These are phyloP conservation scores for Tillandsia leiboldiana DNA, from an alignment of 176 grass and related monocot genomes.

Conservation along the genomic window DNA sequence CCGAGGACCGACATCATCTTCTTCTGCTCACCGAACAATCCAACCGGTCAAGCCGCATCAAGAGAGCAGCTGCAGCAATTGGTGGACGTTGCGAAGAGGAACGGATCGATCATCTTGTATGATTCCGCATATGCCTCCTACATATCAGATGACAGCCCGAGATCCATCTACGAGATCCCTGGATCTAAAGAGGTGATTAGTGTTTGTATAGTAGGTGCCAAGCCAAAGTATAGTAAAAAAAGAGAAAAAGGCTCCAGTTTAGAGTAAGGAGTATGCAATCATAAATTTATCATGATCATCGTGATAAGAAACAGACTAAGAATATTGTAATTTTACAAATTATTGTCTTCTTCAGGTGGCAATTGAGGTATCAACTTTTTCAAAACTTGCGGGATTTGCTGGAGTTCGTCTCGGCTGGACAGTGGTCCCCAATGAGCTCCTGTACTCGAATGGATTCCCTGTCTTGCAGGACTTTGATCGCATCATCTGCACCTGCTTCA, in stretches of 20 bases:
- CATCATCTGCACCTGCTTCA: conserved; percentile 82
- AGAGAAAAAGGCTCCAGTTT: too few relatives aligned
- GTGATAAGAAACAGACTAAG: background rate
- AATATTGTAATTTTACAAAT: background rate
- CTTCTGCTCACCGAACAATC: conserved; percentile 99
- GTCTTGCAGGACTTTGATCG: conserved; percentile 80
- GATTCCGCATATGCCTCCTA: conserved; percentile 72
- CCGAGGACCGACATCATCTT: conserved; percentile 85
- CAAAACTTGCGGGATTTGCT: conserved; percentile 89
- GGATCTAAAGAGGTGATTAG: conserved; percentile 53
- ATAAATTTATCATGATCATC: background rate
- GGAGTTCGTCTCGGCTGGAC: conserved; percentile 82
- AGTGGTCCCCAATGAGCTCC: conserved; percentile 73
- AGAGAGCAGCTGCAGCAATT: conserved; percentile 56
- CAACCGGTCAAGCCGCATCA: conserved; percentile 69
- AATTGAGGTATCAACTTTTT: conserved; percentile 93
- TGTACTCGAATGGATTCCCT: conserved; percentile 41
- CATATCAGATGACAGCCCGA: conserved; percentile 29
- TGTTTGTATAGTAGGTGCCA: background rate
- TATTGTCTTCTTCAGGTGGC: conserved; percentile 35
- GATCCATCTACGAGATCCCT: conserved; percentile 88
- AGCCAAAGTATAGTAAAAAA: too few relatives aligned
- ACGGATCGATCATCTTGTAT: conserved; percentile 90
- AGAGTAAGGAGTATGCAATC: too few relatives aligned
- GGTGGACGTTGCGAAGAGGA: conserved; percentile 50